Evolutionary conservation across 345 rosid species (phyloP).

Genomic region (Gossypium herbaceum): DNA sequence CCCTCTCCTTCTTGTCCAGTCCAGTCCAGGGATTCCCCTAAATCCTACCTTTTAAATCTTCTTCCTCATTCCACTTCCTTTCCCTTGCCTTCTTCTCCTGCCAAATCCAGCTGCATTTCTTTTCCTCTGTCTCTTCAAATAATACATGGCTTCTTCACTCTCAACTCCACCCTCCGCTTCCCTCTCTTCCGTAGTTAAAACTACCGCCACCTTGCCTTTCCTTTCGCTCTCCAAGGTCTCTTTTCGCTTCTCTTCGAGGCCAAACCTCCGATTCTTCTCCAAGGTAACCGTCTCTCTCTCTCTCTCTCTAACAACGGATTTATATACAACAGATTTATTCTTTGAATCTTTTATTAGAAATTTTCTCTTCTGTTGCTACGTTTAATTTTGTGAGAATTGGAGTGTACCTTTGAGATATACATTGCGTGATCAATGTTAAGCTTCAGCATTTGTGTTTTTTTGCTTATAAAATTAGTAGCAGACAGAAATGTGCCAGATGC

Average conservation of each 20-base stretch:
- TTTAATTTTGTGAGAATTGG: background rate
- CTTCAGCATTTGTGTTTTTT: background rate
- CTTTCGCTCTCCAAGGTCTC: constrained; percentile 28
- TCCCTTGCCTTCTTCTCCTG: background rate
- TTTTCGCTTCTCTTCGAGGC: constrained; percentile 41
- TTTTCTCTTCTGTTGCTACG: background rate
- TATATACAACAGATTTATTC: too few relatives aligned
- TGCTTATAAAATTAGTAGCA: background rate
- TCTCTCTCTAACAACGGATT: background rate
- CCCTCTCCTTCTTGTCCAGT: too few relatives aligned
- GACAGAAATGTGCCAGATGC: background rate
- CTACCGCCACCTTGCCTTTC: constrained; percentile 24
- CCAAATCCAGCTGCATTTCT: background rate
- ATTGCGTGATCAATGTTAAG: background rate
- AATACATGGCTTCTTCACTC: constrained; percentile 40
- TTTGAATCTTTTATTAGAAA: background rate
- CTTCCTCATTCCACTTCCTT: background rate
- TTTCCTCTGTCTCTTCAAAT: background rate
- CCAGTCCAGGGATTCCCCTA: too few relatives aligned
- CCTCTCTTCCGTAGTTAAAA: constrained; percentile 29
- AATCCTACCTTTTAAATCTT: too few relatives aligned
- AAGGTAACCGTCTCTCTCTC: background rate
- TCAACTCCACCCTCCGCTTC: constrained; percentile 39
- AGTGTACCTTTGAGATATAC: background rate
- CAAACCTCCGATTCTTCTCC: constrained; percentile 19